phyloP scores from a whole-genome alignment of 345 rosid genomes.

The Geranium rotundifolium region DNA sequence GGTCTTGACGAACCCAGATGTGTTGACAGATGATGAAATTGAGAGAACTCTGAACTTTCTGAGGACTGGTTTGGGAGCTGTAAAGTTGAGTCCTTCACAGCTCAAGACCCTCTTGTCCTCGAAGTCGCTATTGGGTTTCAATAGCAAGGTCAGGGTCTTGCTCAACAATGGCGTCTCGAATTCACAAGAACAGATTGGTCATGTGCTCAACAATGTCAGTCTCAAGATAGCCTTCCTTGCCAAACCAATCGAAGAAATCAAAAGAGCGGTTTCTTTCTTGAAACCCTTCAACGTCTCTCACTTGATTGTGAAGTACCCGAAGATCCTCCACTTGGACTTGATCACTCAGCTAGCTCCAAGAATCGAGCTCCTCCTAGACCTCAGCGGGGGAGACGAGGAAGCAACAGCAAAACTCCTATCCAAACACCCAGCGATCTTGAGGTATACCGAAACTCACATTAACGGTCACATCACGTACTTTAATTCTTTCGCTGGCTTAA shows the following conservation, averaged over 20 bases:
- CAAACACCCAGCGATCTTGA: slow-evolving; percentile 53
- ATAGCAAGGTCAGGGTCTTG: too few relatives aligned
- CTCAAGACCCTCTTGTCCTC: too few relatives aligned
- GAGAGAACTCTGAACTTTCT: too few relatives aligned
- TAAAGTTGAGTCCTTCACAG: too few relatives aligned
- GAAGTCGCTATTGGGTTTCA: too few relatives aligned
- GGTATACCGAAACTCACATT: slow-evolving; percentile 43
- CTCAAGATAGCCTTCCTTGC: slow-evolving; percentile 39
- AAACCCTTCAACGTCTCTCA: slow-evolving; percentile 47
- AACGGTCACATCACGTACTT: slow-evolving; percentile 45
- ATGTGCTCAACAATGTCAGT: slow-evolving; percentile 55
- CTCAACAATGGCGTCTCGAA: too few relatives aligned
- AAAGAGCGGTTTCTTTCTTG: slow-evolving; percentile 42
- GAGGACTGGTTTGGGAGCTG: too few relatives aligned
- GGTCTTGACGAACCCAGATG: too few relatives aligned
- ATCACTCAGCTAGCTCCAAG: slow-evolving; percentile 54
- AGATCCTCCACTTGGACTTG: slow-evolving; percentile 48
- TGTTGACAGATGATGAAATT: too few relatives aligned
- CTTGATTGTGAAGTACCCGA: slow-evolving; percentile 44
- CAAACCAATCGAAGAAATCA: slow-evolving; percentile 52
- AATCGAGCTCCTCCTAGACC: slow-evolving; percentile 39
- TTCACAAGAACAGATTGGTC: slow-evolving; percentile 39
- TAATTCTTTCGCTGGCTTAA: slow-evolving; percentile 55
- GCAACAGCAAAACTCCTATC: slow-evolving; percentile 40
- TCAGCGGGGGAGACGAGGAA: slow-evolving; percentile 55